phyloP scores from a whole-genome alignment of 23 red algal genomes.

The Porphyridium purpureum region DNA sequence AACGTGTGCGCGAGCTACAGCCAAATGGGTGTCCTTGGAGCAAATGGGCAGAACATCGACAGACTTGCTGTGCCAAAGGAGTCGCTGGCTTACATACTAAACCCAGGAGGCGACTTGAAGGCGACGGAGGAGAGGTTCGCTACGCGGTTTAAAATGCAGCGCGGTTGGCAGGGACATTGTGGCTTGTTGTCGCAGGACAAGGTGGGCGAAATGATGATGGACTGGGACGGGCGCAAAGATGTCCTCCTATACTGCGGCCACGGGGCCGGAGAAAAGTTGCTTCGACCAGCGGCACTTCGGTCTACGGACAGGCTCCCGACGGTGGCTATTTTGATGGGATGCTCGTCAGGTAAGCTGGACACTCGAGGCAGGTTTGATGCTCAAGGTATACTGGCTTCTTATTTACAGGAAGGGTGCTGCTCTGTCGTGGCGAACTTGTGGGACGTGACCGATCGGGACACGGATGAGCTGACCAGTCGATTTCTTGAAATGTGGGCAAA shows the following conservation, averaged over 20 bases:
- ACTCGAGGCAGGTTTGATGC: too few species aligned
- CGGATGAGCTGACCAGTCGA: conserved; percentile 62
- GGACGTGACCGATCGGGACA: conserved; percentile 81
- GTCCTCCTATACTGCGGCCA: conserved; percentile 86
- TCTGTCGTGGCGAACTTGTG: conserved; percentile 80
- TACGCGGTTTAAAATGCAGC: neutral
- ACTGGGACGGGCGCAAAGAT: conserved; percentile 9
- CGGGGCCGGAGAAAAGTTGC: conserved; percentile 51
- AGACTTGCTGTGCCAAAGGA: too few species aligned
- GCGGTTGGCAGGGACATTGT: conserved; percentile 16
- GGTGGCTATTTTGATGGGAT: conserved; percentile 74
- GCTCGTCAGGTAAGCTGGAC: conserved; percentile 54
- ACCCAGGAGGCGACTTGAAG: conserved; percentile 60
- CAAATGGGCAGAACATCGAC: too few species aligned
- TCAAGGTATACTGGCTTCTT: conserved; percentile 40
- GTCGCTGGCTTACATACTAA: conserved; percentile 45
- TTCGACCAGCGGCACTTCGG: conserved; percentile 11
- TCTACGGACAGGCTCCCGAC: too few species aligned
- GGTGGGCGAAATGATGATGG: neutral
- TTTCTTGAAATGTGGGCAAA: conserved; percentile 23
- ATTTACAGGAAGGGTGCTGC: conserved; percentile 20
- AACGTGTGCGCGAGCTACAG: too few species aligned
- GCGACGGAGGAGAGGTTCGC: conserved; percentile 35
- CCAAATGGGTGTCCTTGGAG: too few species aligned
- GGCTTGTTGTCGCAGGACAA: conserved; percentile 22